A percentile compares a stretch with the other conserved stretches of the same genome.
phyloP scores from a whole-genome alignment of 768 basidiomycete genomes.

The Serendipita sp. region DNA sequence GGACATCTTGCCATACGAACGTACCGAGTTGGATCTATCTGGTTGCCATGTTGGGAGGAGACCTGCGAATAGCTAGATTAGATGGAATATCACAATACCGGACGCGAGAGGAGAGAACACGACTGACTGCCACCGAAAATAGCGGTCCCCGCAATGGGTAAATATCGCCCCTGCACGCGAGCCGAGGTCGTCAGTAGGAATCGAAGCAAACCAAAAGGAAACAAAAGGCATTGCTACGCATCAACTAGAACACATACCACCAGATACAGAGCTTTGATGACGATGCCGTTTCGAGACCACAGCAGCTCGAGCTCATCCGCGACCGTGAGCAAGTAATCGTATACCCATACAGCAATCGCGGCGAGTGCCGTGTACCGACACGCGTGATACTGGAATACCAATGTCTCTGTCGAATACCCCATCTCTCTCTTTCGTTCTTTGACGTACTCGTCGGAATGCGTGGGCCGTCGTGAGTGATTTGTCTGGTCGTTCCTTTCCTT shows the following conservation, averaged over 20 bases:
- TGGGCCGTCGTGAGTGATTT: no score
- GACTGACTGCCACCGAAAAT: not conserved
- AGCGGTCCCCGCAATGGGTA: not conserved
- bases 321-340: not conserved
- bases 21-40: no score
- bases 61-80: not conserved
- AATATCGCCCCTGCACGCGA: not conserved
- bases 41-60: not conserved
- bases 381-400: no score
- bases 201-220: not conserved
- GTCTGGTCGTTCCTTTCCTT: no score
- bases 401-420: no score
- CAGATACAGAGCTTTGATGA: not conserved
- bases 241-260: not conserved
- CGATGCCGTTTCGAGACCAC: not conserved
- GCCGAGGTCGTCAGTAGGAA: not conserved
- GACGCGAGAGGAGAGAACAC: not conserved
- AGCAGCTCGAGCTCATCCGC: not conserved
- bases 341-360: not conserved
- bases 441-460: no score
- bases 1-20: not conserved
- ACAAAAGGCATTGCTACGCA: no score
- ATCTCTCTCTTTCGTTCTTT: no score
- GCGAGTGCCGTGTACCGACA: not conserved
- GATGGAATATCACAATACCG: not conserved